Conservation (phyloP, 2,329 filamentous ascomycete species). For the Penicillium sp. region DNA sequence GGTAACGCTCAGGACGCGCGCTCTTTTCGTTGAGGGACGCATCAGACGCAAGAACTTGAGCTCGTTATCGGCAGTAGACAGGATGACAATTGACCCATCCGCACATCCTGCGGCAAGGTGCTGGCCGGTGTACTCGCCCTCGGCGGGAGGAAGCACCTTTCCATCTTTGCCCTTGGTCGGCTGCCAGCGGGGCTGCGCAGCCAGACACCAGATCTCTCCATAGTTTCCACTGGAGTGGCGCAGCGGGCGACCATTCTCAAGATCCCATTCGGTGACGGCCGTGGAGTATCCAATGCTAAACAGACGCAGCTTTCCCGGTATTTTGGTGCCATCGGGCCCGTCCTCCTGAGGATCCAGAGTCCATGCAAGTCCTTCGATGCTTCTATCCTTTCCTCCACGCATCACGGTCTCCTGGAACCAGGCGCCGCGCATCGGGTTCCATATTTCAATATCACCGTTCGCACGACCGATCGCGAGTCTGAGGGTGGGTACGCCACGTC, state of each 20-base stretch:
- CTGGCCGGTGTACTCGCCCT: constrained; percentile 47
- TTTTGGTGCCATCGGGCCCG: constrained; percentile 52
- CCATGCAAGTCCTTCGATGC: constrained; percentile 89
- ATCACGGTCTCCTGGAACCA: constrained; percentile 93
- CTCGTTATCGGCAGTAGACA: constrained; percentile 81
- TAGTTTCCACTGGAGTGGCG: constrained; percentile 87
- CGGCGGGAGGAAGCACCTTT: constrained; percentile 32
- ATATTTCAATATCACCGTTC: constrained; percentile 96
- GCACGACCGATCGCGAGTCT: constrained; percentile 85
- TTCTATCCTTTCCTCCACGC: constrained; percentile 76
- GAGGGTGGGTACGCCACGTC: constrained; percentile 57
- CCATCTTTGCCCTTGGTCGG: constrained; percentile 37
- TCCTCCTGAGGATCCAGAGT: constrained; percentile 77
- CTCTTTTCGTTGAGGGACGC: constrained; percentile 75
- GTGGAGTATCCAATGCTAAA: constrained; percentile 97
- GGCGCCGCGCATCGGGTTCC: constrained; percentile 77
- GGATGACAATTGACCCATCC: constrained; percentile 82
- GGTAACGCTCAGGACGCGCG: constrained; percentile 83
- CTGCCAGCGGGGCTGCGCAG: constrained; percentile 69
- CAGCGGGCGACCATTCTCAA: constrained; percentile 72
- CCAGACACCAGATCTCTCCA: constrained; percentile 95
- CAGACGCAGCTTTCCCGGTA: constrained; percentile 72
- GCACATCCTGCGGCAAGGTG: constrained; percentile 85
- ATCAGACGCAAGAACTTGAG: constrained; percentile 76
- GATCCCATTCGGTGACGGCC: constrained; percentile 91